Percentiles rank a stretch among this genome's conserved stretches.
Evolutionary conservation across 2,329 filamentous ascomycete species (phyloP).

Genomic region (Ophiostoma australiae): DNA sequence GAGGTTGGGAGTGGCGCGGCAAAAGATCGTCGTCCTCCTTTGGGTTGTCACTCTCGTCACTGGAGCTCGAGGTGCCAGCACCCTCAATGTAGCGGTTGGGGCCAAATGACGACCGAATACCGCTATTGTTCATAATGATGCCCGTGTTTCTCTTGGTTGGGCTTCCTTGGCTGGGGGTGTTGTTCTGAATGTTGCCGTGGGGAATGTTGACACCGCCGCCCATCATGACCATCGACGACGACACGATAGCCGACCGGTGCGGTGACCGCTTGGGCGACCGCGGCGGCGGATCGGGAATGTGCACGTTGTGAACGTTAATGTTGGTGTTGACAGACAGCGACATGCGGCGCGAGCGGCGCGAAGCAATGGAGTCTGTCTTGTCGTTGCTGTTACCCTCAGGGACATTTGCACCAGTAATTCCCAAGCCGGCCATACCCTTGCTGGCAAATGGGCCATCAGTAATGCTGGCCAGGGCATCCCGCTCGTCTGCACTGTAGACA

Average conservation of each 20-base stretch:
- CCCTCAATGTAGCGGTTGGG: constrained; percentile 2
- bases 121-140: not conserved
- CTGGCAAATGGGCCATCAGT: constrained; percentile 15
- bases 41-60: constrained; percentile 7
- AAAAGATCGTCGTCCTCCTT: constrained; percentile 19
- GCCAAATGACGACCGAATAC: constrained; percentile 10
- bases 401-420: constrained; percentile 7
- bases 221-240: not conserved
- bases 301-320: not conserved
- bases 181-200: constrained; percentile 15
- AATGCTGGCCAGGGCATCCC: constrained; percentile 35
- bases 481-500: constrained; percentile 51
- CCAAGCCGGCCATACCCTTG: constrained; percentile 19
- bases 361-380: not conserved
- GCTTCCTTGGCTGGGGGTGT: not conserved
- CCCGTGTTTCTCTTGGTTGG: not conserved
- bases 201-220: constrained; percentile 21
- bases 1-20: not conserved
- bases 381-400: not conserved
- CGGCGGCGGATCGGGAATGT: constrained; percentile 13
- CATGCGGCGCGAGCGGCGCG: constrained; percentile 10
- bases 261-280: constrained; percentile 21
- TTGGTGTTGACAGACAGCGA: not conserved
- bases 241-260: not conserved
- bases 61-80: not conserved